These are phyloP conservation scores for Boletus bicolor DNA, from an alignment of 768 basidiomycete species.

Conservation along the genomic window DNA sequence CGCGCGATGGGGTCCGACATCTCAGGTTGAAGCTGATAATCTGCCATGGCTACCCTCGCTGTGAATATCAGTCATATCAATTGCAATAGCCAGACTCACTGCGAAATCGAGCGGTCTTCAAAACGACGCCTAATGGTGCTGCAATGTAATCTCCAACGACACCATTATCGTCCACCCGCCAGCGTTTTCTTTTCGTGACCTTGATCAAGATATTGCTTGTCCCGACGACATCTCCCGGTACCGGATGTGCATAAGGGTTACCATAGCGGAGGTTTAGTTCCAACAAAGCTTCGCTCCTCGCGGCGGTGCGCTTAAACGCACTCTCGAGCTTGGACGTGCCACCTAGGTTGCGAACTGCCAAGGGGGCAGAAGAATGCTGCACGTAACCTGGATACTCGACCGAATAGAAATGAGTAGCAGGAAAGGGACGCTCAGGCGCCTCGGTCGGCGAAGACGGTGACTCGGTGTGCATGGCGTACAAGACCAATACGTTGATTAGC, in stretches of 20 bases:
- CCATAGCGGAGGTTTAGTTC: slow-evolving; percentile 75
- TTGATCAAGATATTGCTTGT: slow-evolving; percentile 84
- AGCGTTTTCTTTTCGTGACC: slow-evolving; percentile 71
- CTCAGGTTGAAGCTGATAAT: slow-evolving; percentile 85
- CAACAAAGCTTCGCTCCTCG: slow-evolving; percentile 61
- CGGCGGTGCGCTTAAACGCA: slow-evolving; percentile 69
- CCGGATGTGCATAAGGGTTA: slow-evolving; percentile 78
- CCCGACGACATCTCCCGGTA: slow-evolving; percentile 73
- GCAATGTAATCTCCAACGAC: slow-evolving; percentile 68
- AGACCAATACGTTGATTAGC: slow-evolving; percentile 5
- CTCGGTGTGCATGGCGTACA: slow-evolving; percentile 8
- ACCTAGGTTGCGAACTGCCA: slow-evolving; percentile 64
- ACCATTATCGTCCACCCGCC: slow-evolving; percentile 28
- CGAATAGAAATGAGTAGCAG: slow-evolving; percentile 64
- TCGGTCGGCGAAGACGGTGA: slow-evolving; percentile 14
- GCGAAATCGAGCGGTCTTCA: slow-evolving; percentile 85
- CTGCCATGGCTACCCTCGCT: slow-evolving; percentile 74
- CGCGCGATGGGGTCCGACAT: slow-evolving; percentile 64
- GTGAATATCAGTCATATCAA: background rate
- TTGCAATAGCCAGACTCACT: slow-evolving; percentile 49
- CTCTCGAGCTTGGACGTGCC: slow-evolving; percentile 67
- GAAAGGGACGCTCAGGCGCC: slow-evolving; percentile 45
- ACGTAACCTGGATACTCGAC: slow-evolving; percentile 93
- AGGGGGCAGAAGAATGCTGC: slow-evolving; percentile 51
- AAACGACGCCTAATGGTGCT: slow-evolving; percentile 68